Evolutionary conservation across 148 eudicot species (phyloP).

Genomic region (Dianthus caryophyllus): DNA sequence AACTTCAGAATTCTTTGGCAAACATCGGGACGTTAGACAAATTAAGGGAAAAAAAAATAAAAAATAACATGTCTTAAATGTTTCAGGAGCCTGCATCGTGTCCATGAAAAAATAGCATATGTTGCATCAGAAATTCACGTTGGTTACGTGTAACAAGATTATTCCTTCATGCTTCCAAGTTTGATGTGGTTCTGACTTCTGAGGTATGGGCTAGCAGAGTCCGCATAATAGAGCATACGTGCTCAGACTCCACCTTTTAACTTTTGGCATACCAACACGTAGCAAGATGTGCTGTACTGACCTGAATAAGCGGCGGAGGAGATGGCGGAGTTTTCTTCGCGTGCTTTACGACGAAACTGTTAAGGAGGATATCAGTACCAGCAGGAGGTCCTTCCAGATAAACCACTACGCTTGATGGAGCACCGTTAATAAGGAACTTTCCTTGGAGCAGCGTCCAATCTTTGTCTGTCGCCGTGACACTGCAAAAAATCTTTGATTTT

Average conservation of each 20-base stretch:
- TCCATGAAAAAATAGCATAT: neutral
- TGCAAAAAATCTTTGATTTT: constrained; percentile 18
- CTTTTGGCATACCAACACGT: neutral
- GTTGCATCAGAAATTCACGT: neutral
- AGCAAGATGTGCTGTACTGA: constrained; percentile 24
- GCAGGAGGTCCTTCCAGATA: constrained; percentile 92
- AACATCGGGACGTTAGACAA: too few relatives aligned
- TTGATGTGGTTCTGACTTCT: too few relatives aligned
- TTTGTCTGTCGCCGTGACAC: constrained; percentile 80
- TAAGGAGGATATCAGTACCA: constrained; percentile 83
- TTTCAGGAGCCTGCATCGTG: neutral
- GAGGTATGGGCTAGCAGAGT: too few relatives aligned
- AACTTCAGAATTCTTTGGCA: too few relatives aligned
- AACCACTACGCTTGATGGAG: constrained; percentile 61
- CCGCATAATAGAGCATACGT: too few relatives aligned
- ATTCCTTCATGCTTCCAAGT: too few relatives aligned
- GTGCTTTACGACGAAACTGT: constrained; percentile 65
- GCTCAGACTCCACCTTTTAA: too few relatives aligned
- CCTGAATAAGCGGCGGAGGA: constrained; percentile 74
- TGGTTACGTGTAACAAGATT: neutral
- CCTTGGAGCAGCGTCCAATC: constrained; percentile 84
- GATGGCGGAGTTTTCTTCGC: constrained; percentile 80
- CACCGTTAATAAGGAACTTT: constrained; percentile 69
- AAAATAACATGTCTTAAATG: too few relatives aligned
- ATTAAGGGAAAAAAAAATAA: too few relatives aligned